Base-by-base conservation (phyloP, 129 eudicot species). In the Tanacetum coccineum region DNA sequence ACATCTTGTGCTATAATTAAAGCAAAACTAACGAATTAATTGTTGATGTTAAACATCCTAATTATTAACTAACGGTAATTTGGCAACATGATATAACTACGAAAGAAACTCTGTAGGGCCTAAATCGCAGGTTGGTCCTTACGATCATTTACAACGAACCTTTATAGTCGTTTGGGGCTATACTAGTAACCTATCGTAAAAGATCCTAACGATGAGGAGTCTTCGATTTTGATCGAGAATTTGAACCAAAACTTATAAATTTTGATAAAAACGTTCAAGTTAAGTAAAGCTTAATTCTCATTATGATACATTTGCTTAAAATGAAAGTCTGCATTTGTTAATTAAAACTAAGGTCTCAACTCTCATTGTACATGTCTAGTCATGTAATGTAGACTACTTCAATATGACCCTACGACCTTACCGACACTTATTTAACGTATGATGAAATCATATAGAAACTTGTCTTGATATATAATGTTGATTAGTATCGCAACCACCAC, bases 261-360 rank as follows among this genome's bases (percentile, higher is more conserved):
- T 44, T 19, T 39, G 20, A 48, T 19, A 62, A 67, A 32, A 68
- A 53, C 62, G n/a, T 67, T 67, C 26, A 74, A 74, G 54, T 67
- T 45, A 68, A 68, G 74, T 62, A 68, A 59, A 60, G 61, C 70
- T 32, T 59, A 25, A 60, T 14, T 51, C 53, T 68, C 70, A 76
- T 76, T 25, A 70, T 68, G 20, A 61, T 50, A 51, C 40, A 76
- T 68, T 76, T 61, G 70, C 80, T 76, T 76, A 68, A 61, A 61
- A 42, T 68, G 70, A 51, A 76, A 76, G 79, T 52, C 56, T 60
- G 13, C 28, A 52, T 61, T 76, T 68, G 14, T 68, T 60, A 68
- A 42, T 60, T 50, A 54, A 22, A 59, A 49, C 9, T 48, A 71
- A 32, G 40, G 59, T 50, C 40, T 19, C 52, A 55, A 6, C 9